phyloP scores from a whole-genome alignment of 805 yeast genomes.

The Starmerella gropengiesseri region DNA sequence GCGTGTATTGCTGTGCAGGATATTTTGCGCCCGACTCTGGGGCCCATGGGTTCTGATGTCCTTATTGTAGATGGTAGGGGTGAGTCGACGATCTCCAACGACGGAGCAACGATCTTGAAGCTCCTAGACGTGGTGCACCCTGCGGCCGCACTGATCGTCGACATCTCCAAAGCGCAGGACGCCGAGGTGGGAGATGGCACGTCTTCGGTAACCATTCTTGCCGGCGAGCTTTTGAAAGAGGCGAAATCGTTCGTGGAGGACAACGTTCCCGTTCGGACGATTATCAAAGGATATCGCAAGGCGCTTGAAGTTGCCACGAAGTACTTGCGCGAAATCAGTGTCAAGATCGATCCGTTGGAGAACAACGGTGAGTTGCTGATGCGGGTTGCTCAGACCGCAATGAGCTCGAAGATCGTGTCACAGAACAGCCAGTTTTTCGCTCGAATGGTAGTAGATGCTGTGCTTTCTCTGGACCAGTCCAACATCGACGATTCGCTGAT shows the following conservation, averaged over 20 bases:
- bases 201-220: slow-evolving; percentile 83
- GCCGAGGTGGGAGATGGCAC: slow-evolving; percentile 99
- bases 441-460: slow-evolving; percentile 95
- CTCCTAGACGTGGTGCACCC: slow-evolving; percentile 94
- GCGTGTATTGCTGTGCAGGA: slow-evolving; percentile 97
- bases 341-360: slow-evolving; percentile 47
- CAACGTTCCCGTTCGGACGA: slow-evolving; percentile 84
- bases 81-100: slow-evolving; percentile 90
- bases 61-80: slow-evolving; percentile 75
- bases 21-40: slow-evolving; percentile 85
- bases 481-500: slow-evolving; percentile 72
- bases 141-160: slow-evolving; percentile 91
- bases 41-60: slow-evolving; percentile 95
- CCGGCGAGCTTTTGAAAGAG: slow-evolving; percentile 85
- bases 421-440: slow-evolving; percentile 83
- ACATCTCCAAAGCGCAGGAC: slow-evolving; percentile 91
- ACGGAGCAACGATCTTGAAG: slow-evolving; percentile 92
- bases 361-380: slow-evolving; percentile 68
- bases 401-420: slow-evolving; percentile 88
- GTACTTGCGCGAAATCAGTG: slow-evolving; percentile 62
- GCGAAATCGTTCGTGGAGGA: slow-evolving; percentile 87
- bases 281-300: slow-evolving; percentile 74
- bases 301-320: slow-evolving; percentile 71
- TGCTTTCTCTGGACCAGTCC: slow-evolving; percentile 62
- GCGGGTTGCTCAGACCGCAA: slow-evolving; percentile 92